Percentiles rank a stretch among this genome's conserved stretches.
Conservation (phyloP, 176 grass and related monocot genomes). For the Cenchrus purpureus region DNA sequence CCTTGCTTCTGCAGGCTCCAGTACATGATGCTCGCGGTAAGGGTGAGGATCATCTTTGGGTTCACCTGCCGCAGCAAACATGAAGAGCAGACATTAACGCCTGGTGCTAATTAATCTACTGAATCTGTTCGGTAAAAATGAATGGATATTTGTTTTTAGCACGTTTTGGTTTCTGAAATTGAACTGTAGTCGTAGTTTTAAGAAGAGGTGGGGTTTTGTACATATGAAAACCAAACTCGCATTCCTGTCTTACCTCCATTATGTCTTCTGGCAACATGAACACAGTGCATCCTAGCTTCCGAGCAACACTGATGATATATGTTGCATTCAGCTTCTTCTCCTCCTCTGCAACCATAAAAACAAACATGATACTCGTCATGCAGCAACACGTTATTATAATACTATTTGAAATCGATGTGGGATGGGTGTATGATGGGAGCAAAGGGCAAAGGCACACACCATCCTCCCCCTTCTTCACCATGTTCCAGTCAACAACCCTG, state of each 20-base stretch:
- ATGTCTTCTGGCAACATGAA: conserved; percentile 97
- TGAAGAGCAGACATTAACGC: neutral
- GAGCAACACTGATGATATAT: conserved; percentile 94
- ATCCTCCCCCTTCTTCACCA: conserved; percentile 88
- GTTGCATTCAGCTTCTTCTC: conserved; percentile 89
- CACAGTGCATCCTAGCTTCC: conserved; percentile 91
- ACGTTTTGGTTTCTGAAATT: neutral
- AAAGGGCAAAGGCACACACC: conserved; percentile 47
- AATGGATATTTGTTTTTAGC: neutral
- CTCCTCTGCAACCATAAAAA: conserved; percentile 62
- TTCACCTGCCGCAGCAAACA: conserved; percentile 59
- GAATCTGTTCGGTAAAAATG: neutral
- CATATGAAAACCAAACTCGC: neutral
- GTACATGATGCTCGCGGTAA: conserved; percentile 91
- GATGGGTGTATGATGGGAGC: neutral
- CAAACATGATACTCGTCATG: neutral
- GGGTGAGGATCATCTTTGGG: conserved; percentile 90
- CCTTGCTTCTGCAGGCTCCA: conserved; percentile 78
- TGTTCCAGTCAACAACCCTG: conserved; percentile 77
- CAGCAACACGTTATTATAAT: neutral
- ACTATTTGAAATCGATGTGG: conserved; percentile 8
- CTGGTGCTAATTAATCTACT: neutral
- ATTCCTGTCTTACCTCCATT: conserved; percentile 76
- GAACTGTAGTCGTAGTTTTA: neutral
- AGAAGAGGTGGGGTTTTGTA: neutral